phyloP scores from a whole-genome alignment of 1,284 basidiomycete genomes.

The Cerioporus squamosus region DNA sequence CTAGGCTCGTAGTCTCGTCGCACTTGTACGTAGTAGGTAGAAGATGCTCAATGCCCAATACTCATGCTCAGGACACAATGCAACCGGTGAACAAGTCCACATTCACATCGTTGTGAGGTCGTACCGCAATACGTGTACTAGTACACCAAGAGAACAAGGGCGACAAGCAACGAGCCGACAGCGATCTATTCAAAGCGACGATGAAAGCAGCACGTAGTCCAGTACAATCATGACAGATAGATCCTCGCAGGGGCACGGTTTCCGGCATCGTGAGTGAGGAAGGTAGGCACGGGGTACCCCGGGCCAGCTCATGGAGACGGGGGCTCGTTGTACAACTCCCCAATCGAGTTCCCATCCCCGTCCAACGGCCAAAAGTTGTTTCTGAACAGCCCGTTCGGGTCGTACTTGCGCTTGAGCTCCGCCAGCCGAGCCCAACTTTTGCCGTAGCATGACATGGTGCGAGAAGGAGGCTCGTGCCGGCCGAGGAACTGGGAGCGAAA shows the following conservation, averaged over 20 bases:
- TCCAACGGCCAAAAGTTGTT: constrained; percentile 81
- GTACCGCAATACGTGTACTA: neutral
- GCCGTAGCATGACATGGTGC: constrained; percentile 71
- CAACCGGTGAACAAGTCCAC: neutral
- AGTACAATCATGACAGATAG: too few relatives aligned
- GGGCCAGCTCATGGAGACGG: constrained; percentile 27
- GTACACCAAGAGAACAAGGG: neutral
- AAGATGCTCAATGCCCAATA: neutral
- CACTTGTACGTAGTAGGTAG: constrained; percentile 12
- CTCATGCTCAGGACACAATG: constrained; percentile 1
- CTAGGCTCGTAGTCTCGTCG: neutral
- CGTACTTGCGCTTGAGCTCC: constrained; percentile 74
- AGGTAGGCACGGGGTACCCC: neutral
- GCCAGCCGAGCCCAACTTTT: constrained; percentile 73
- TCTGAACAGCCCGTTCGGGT: constrained; percentile 74
- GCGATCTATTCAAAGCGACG: too few relatives aligned
- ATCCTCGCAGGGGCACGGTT: too few relatives aligned
- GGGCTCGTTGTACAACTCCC: constrained; percentile 60
- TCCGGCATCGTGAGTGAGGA: too few relatives aligned
- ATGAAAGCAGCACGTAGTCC: too few relatives aligned
- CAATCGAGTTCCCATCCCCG: constrained; percentile 50
- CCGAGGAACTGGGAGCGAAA: constrained; percentile 69
- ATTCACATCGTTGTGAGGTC: neutral
- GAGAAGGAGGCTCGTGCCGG: constrained; percentile 63
- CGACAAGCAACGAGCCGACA: too few relatives aligned